Conservation (phyloP, 2,329 filamentous ascomycete species). For the Trichoderma pleuroti region DNA sequence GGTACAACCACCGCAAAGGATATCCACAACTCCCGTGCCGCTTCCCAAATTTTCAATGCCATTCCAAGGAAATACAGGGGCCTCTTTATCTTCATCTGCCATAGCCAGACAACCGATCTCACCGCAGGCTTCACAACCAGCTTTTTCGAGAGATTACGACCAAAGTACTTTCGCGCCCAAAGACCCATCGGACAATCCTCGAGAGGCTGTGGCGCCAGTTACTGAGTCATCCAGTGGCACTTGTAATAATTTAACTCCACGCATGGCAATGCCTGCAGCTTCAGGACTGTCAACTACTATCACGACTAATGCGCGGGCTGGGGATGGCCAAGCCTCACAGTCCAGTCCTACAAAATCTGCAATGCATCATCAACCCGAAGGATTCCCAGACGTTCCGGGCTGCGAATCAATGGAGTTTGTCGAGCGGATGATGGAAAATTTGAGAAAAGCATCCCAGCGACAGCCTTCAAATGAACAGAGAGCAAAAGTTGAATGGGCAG, state of each 20-base stretch:
- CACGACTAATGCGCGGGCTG: background rate
- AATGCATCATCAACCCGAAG: constrained; percentile 25
- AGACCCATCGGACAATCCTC: background rate
- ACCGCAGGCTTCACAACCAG: background rate
- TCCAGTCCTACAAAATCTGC: background rate
- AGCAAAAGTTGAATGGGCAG: background rate
- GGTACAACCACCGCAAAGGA: constrained; percentile 10
- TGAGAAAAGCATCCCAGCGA: constrained; percentile 40
- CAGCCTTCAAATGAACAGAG: background rate
- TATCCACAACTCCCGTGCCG: constrained; percentile 33
- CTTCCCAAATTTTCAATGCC: constrained; percentile 27
- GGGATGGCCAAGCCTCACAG: background rate
- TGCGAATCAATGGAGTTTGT: constrained; percentile 47
- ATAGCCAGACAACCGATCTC: background rate
- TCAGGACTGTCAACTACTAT: background rate
- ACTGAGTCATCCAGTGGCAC: background rate
- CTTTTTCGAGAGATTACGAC: background rate
- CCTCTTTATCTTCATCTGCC: background rate
- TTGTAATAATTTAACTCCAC: background rate
- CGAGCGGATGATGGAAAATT: constrained; percentile 51
- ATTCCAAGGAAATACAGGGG: background rate
- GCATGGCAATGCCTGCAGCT: background rate
- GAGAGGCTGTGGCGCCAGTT: background rate
- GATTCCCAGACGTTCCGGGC: constrained; percentile 42
- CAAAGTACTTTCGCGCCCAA: background rate